These are phyloP conservation scores for Geranium incanum DNA, from an alignment of 441 rosid species.

Conservation along the genomic window DNA sequence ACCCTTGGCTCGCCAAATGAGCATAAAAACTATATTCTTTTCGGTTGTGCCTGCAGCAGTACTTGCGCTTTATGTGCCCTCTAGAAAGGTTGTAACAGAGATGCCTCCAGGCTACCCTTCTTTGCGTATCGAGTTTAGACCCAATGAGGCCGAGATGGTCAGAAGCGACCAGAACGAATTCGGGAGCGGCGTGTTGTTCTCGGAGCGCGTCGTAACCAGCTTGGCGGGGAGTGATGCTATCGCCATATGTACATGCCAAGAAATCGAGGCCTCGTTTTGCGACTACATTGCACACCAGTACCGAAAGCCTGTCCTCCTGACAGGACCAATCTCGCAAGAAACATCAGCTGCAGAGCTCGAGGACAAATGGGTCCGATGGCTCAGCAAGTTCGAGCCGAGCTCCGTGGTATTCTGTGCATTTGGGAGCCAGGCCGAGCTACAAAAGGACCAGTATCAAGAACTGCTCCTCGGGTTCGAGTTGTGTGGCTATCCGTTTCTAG, in stretches of 20 bases:
- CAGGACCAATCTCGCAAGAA: not conserved
- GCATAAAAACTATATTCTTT: not conserved
- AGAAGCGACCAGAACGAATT: not conserved
- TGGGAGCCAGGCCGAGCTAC: conserved; percentile 9
- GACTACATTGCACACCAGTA: conserved; percentile 2
- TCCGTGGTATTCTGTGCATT: conserved; percentile 11
- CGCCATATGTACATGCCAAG: not conserved
- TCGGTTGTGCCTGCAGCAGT: not conserved
- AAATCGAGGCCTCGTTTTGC: not conserved
- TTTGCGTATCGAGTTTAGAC: not conserved
- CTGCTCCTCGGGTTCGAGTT: conserved; percentile 11
- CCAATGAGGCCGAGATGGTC: not conserved
- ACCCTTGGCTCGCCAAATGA: not conserved
- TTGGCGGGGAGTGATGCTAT: not conserved
- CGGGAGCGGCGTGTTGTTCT: not conserved
- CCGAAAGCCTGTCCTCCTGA: conserved; percentile 1
- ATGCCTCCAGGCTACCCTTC: conserved; percentile 2
- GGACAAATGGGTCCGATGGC: conserved; percentile 1
- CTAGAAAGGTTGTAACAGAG: not conserved
- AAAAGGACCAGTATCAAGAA: conserved; percentile 11
- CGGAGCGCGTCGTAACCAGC: not conserved
- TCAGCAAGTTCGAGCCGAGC: conserved; percentile 9
- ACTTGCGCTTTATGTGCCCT: not conserved
- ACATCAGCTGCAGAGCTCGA: not conserved
- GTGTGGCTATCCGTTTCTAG: not conserved